These are phyloP conservation scores for Saccharomycopsis hybrid DNA, from an alignment of 1,139 yeast genomes.

Conservation along the genomic window DNA sequence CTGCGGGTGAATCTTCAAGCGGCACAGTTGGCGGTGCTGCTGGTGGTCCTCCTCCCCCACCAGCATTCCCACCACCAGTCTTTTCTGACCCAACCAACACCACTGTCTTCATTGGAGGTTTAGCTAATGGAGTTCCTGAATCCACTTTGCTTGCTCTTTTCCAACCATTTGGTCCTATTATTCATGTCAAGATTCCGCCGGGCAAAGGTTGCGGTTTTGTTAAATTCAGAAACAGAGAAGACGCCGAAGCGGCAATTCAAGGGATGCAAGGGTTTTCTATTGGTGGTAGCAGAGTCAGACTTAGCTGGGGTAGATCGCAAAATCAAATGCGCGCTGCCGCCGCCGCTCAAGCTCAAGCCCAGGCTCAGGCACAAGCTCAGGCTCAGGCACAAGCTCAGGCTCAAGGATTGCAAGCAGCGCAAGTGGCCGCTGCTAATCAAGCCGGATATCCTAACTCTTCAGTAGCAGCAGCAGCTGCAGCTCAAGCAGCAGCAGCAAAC, in stretches of 20 bases:
- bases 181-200: constrained; percentile 61
- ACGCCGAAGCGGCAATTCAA: constrained; percentile 66
- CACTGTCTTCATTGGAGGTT: constrained; percentile 69
- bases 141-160: constrained; percentile 53
- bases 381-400: constrained; percentile 3
- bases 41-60: background rate
- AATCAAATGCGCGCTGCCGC: constrained; percentile 16
- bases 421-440: background rate
- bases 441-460: too few species aligned
- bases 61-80: constrained; percentile 10
- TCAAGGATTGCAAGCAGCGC: constrained; percentile 2
- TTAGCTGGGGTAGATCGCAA: constrained; percentile 62
- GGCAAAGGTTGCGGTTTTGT: constrained; percentile 52
- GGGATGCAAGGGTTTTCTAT: constrained; percentile 71
- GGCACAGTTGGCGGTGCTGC: too few species aligned
- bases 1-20: background rate
- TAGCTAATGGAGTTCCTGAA: constrained; percentile 53
- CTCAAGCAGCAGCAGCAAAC: background rate
- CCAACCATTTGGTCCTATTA: constrained; percentile 58
- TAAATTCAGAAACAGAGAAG: constrained; percentile 53
- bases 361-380: constrained; percentile 6
- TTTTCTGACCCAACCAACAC: constrained; percentile 59
- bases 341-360: constrained; percentile 6
- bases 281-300: constrained; percentile 59
- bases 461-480: background rate